Evolutionary conservation across 1,284 basidiomycete genomes (phyloP), one percentile per base, ranked within the genome.

Genomic region (Retiboletus fuscus): DNA sequence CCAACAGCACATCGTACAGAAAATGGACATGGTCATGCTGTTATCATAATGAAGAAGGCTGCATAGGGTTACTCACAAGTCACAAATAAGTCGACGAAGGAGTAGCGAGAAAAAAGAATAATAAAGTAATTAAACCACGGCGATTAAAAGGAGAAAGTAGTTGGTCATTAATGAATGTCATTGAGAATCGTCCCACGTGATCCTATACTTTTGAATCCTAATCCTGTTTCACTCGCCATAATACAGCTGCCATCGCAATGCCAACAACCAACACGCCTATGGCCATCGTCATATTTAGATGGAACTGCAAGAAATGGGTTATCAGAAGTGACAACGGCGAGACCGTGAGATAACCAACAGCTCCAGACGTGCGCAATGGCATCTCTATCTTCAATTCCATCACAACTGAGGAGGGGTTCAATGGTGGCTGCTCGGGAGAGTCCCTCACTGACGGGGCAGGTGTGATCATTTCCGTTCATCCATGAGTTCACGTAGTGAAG

Each of bases 401-500:
- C 4, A 73, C n/a, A 6, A 70, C 69, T 10, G 34, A 67, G 3
- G 67, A 18, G 0, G 75, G 49, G 6, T 73, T 72, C 61, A 66
- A 68, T 34, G 69, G 61, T 30, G 66, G 68, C 18, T 73, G 79
- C 26, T 79, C 74, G 11, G 85, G 80, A 10, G 82, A 82, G 73
- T 85, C 84, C 66, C 84, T 82, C 15, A 86, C 79, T 1, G 85
- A 87, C 6, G 85, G 81, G 11, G 85, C 85, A 34, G 85, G 85
- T 1, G 85, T 87, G 57, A 84, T 82, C 4, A 83, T 72, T 85
- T 86, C 41, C 86, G 87, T 69, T 88, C 86, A 73, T 92, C 91
- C 83, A 96, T 90, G 77, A 95, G 84, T 67, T 93, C 91, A 22
- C 92, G 86, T 67, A 96, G 85, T 3, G 86, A 84, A 47, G 88